Base-by-base conservation (phyloP, 2,329 filamentous ascomycete genomes). In the Dothideomycetidae sp. region DNA sequence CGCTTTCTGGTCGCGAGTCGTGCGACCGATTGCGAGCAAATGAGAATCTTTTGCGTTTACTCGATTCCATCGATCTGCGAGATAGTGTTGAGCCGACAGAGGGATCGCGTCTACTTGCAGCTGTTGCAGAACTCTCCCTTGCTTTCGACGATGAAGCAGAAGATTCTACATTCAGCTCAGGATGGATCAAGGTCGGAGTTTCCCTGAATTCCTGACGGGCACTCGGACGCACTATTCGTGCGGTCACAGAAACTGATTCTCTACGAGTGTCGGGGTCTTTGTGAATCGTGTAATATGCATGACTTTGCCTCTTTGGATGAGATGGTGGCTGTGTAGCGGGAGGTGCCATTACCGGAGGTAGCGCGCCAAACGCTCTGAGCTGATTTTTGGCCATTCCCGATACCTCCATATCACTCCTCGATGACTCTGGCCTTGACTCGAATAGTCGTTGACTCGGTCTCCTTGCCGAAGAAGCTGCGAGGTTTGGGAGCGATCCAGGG, bases 221-320 rank as follows among this genome's bases (percentile, higher is more conserved):
- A 10, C 12, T 38, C 5, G 36, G 79, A 33, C 83, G 75, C 26
- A 93, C 64, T 44, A 93, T 93, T 36, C 78, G 75, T 33, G 86
- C 82, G 12, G 81, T 90, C 9, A 93, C 85, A 31, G 85, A 86
- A n/a, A 93, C 74, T 1, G 83, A 86, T 50, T 86, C 82, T 4
- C 77, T 70, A 42, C 61, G 61, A 31, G 56, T 55, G 5, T 46
- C 36, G 11, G 48, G 46, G 21, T 55, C 55, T 38, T 54, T 54
- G 40, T 60, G 57, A 13, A 62, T 51, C 31, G 53, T 62, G 50
- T 63, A 63, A 12, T 57, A 52, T 4, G 61, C 52, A 26, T 50
- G 43, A 16, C 39, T 46, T 34, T 51, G 46, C 5, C 53, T 45
- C 28, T 48, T 12, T 32, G 51, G 31, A 13, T 43, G 36, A 16